Evolutionary conservation across 306 rosid genomes (phyloP).

Genomic region (Casuarina cunninghamiana): DNA sequence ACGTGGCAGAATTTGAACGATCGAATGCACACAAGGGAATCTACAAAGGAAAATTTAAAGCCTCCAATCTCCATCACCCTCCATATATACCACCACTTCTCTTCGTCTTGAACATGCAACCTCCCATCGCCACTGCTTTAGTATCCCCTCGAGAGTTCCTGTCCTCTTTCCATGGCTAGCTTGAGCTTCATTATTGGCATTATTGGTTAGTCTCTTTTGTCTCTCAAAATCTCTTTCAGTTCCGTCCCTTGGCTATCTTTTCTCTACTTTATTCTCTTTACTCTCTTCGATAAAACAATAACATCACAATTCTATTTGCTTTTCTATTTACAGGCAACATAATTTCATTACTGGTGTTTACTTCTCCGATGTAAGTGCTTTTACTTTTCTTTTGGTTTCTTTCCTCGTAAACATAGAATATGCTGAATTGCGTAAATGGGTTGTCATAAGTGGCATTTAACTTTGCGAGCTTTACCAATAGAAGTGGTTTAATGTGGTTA

Average conservation of each 20-base stretch:
- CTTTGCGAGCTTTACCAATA: too few relatives aligned
- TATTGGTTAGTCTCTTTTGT: slow-evolving; percentile 23
- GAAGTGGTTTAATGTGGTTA: too few relatives aligned
- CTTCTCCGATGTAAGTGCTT: slow-evolving; percentile 52
- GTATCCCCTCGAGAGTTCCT: background rate
- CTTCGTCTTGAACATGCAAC: background rate
- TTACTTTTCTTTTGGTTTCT: too few relatives aligned
- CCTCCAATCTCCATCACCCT: background rate
- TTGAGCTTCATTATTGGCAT: slow-evolving; percentile 28
- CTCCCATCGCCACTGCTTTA: background rate
- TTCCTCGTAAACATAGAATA: too few relatives aligned
- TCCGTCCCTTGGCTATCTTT: background rate
- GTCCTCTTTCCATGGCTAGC: slow-evolving; percentile 22
- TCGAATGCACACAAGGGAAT: too few relatives aligned
- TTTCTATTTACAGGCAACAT: slow-evolving; percentile 43
- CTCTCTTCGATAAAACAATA: background rate
- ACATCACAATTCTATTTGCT: slow-evolving; percentile 22
- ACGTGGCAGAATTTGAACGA: too few relatives aligned
- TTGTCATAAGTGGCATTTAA: too few relatives aligned
- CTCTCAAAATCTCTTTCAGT: background rate
- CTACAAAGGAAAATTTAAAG: too few relatives aligned
- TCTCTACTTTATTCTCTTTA: too few relatives aligned
- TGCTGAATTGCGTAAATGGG: too few relatives aligned
- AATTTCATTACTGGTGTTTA: slow-evolving; percentile 48
- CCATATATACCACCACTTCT: background rate